Base-by-base conservation (phyloP, 2,329 filamentous ascomycete genomes). In the Cadophora sp. region DNA sequence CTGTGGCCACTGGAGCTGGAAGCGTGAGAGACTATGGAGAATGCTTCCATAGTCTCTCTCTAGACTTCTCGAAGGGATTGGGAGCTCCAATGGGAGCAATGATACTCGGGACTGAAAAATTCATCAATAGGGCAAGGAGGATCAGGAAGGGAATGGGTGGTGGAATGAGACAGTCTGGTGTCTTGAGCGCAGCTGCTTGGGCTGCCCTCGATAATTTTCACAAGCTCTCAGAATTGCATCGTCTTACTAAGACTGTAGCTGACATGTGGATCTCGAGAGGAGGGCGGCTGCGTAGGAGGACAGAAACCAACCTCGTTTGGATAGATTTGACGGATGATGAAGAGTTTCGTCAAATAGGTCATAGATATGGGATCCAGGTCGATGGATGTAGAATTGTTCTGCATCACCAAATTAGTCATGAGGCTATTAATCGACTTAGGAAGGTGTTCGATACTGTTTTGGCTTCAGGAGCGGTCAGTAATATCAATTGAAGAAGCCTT, bases 71-170 rank as follows among this genome's bases (percentile, higher is more conserved):
- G 56, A 96, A 97, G 78, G 92, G 92, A 0, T 85, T 96, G 0
- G 92, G 92, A 5, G 92, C 93, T 0, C 93, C 93, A 0, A 89
- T 94, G 60, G 92, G 92, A 4, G 91, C 88, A 73, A 88, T 95
- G 40, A 80, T 96, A 11, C 86, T 93, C 0, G 88, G 89, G 0
- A 72, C 46, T 11, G 69, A 90, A 78, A 65, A 86, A 81, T 56
- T 82, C 80, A 67, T 89, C 74, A 87, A 87, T 74, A 86, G 89
- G 61, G 88, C 89, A 4, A 82, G 91, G n/a, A 92, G 91, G 88
- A 85, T 94, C 26, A 84, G 93, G 64, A 96, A 97, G 81, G 86
- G 87, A 24, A 88, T 97, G 71, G 93, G 93, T n/a, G 93, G 93
- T 50, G 92, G 92, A 0, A 83, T 92, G 68, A 83, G 93, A 24